These are phyloP conservation scores for Pyrrhoderma noxium DNA, from an alignment of 1,284 basidiomycete species.

Conservation along the genomic window DNA sequence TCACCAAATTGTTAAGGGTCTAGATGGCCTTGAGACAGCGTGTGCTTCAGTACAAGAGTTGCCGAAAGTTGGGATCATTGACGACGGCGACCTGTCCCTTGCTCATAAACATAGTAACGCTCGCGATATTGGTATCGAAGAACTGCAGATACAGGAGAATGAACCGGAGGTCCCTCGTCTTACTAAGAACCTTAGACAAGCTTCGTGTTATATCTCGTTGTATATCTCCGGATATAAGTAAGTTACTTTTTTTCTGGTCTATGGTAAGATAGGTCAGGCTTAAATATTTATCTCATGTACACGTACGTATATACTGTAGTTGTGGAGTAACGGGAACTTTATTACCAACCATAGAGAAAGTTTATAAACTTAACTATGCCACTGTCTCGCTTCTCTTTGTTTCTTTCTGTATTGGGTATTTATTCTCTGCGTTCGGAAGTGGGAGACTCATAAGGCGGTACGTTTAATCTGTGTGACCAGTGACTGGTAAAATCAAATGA, in stretches of 20 bases:
- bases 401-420: conserved; percentile 26
- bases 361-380: conserved; percentile 25
- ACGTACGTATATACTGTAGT: conserved; percentile 17
- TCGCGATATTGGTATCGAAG: background rate
- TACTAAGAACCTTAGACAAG: conserved; percentile 5
- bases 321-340: conserved; percentile 28
- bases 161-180: conserved; percentile 1
- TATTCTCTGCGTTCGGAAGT: conserved; percentile 24
- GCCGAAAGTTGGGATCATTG: background rate
- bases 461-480: background rate
- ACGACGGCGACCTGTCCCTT: no score
- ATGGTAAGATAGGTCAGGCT: background rate
- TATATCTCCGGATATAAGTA: conserved; percentile 29
- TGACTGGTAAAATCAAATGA: background rate
- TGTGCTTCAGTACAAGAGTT: conserved; percentile 1
- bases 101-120: no score
- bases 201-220: conserved; percentile 15
- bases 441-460: conserved; percentile 24
- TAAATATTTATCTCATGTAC: background rate
- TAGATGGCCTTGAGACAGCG: background rate
- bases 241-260: conserved; percentile 10
- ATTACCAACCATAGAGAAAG: conserved; percentile 26
- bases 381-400: conserved; percentile 27
- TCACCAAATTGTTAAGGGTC: no score
- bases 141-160: conserved; percentile 5